Evolutionary conservation across 2,329 filamentous ascomycete species (phyloP), one percentile per base, ranked within the genome.

Genomic region (Hortaea werneckii): DNA sequence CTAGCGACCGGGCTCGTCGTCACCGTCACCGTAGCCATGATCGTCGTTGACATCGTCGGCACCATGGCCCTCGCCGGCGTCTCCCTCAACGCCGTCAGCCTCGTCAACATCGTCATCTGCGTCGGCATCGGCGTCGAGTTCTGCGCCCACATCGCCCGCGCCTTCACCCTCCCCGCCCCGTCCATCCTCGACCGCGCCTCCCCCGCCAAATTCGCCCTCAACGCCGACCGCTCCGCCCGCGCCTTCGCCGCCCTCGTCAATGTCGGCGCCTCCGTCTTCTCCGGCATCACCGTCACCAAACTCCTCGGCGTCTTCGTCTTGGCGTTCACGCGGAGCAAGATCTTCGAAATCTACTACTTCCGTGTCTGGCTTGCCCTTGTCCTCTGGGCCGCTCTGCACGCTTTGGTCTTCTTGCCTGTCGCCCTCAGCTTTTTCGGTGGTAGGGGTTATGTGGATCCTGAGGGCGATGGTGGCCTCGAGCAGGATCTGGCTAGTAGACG

Each of bases 291-390:
- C 0, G 75, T 98, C 43, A 98, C 92, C 2, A 98, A 98, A 67
- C 76, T 98, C 1, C 72, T 98, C 1, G 92, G 92, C 3, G 90
- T 98, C 0, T 83, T 77, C 40, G 92, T 98, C 32, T 73, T 98
- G 13, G 92, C 92, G 0, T 98, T 95, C 60, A 98, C 92, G 6
- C 75, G 86, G 43, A 94, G 87, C 65, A 98, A 96, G 78, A 98
- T 98, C 61, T 98, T 98, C 59, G 94, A 98, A 71, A 87, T 98
- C 47, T 98, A 98, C 69, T 98, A 98, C 68, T 98, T 98, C 75
- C 79, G 92, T 38, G 85, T 98, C 38, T 98, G 92, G 92, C 72
- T 95, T 12, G 84, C 89, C 5, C 77, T 98, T 45, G 89, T 98
- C 8, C 65, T 94, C 7, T 90, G 95, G 65, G 94, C 89, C 2